These are phyloP conservation scores for Cylindrotheca fusiformis DNA, from an alignment of 108 stramenopile genomes.

Conservation along the genomic window DNA sequence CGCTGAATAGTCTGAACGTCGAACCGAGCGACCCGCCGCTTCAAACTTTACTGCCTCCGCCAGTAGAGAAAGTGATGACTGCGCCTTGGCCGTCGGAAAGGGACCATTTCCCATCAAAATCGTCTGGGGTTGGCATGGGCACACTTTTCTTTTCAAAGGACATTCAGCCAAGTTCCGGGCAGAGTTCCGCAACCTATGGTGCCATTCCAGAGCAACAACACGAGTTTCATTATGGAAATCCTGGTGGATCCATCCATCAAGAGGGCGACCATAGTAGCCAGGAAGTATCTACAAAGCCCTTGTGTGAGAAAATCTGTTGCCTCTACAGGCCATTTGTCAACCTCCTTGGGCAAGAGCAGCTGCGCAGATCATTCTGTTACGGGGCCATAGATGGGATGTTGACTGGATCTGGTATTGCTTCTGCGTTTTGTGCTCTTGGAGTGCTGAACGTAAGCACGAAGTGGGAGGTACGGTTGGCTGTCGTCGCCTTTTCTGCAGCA, in stretches of 20 bases:
- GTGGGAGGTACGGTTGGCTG: constrained; percentile 27
- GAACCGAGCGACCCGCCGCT: too few relatives aligned
- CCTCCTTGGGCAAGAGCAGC: constrained; percentile 22
- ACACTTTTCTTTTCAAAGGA: constrained; percentile 22
- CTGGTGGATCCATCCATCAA: constrained; percentile 26
- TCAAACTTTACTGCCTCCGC: too few relatives aligned
- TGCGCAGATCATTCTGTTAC: constrained; percentile 65
- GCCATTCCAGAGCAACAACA: constrained; percentile 18
- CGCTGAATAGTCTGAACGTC: too few relatives aligned
- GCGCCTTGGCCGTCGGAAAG: constrained; percentile 3
- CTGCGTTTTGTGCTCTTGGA: constrained; percentile 59
- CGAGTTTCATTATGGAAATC: constrained; percentile 42
- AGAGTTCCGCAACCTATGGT: background rate
- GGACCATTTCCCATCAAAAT: background rate
- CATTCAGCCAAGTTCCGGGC: background rate
- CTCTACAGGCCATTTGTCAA: constrained; percentile 11
- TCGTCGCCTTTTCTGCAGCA: constrained; percentile 52
- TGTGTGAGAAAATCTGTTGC: constrained; percentile 6
- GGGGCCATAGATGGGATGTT: constrained; percentile 81
- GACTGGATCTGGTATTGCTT: constrained; percentile 64
- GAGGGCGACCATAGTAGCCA: background rate
- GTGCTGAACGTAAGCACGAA: constrained; percentile 20
- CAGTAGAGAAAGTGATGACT: too few relatives aligned
- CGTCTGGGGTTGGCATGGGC: constrained; percentile 23
- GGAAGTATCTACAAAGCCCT: constrained; percentile 1